phyloP scores from a whole-genome alignment of 2,329 filamentous ascomycete species.

The Talaromyces verruculosus region DNA sequence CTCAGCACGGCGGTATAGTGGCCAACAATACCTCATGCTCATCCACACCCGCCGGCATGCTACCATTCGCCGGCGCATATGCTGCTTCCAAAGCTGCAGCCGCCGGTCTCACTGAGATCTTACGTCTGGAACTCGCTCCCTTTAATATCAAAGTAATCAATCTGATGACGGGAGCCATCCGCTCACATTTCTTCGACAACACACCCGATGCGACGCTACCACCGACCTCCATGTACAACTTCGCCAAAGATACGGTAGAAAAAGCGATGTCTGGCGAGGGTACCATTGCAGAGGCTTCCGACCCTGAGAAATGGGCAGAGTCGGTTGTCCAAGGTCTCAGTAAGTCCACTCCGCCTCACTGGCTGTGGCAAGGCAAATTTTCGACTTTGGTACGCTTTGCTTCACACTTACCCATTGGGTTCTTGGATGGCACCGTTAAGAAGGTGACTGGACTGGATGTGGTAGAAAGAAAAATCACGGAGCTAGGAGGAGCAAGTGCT shows the following conservation, averaged over 20 bases:
- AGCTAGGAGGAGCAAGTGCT: background rate
- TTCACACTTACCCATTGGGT: slow-evolving; percentile 2
- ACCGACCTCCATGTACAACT: slow-evolving; percentile 7
- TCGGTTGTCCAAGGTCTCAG: slow-evolving; percentile 2
- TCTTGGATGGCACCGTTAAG: slow-evolving; percentile 6
- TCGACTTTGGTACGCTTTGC: background rate
- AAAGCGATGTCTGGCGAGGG: background rate
- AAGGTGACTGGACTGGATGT: slow-evolving; percentile 3
- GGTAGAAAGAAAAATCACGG: background rate
- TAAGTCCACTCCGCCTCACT: slow-evolving; percentile 7
- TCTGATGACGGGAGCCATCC: background rate
- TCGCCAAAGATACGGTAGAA: slow-evolving; percentile 10
- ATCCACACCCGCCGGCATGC: background rate
- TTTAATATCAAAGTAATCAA: slow-evolving; percentile 12
- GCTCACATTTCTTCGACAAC: slow-evolving; percentile 5
- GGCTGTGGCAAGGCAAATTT: slow-evolving; percentile 8
- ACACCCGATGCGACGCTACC: background rate
- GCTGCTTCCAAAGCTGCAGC: slow-evolving; percentile 12
- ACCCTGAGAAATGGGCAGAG: slow-evolving; percentile 3
- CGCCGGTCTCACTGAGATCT: background rate
- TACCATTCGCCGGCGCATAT: slow-evolving; percentile 16
- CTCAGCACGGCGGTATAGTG: slow-evolving; percentile 9
- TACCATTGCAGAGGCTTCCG: background rate
- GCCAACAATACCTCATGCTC: slow-evolving; percentile 14
- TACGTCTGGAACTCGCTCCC: slow-evolving; percentile 15